These are phyloP conservation scores for Gossypium trilobum DNA, from an alignment of 441 rosid genomes.

Conservation along the genomic window DNA sequence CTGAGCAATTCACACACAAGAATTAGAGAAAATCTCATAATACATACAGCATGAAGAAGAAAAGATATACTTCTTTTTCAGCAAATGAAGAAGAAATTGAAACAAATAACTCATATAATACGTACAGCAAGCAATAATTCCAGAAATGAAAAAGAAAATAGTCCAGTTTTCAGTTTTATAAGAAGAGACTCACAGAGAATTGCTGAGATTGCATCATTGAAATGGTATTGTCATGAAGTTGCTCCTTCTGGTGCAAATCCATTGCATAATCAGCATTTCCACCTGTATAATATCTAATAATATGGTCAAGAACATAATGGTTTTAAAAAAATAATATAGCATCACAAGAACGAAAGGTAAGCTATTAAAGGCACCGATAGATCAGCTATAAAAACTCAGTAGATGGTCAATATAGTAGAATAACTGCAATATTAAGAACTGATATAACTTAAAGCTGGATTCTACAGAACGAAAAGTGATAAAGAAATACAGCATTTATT, in stretches of 20 bases:
- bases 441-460: neutral
- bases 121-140: neutral
- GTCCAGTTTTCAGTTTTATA: slow-evolving; percentile 4
- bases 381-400: neutral
- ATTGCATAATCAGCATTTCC: slow-evolving; percentile 76
- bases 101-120: slow-evolving; percentile 5
- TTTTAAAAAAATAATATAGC: neutral
- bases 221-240: slow-evolving; percentile 76
- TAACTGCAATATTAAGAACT: neutral
- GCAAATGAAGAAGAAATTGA: neutral
- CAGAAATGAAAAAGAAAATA: neutral
- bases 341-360: neutral
- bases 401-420: neutral
- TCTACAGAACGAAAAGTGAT: neutral
- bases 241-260: slow-evolving; percentile 95
- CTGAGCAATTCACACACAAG: slow-evolving; percentile 33
- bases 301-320: slow-evolving; percentile 19
- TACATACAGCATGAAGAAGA: neutral
- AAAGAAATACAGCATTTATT: neutral
- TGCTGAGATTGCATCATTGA: slow-evolving; percentile 94
- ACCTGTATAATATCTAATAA: slow-evolving; percentile 43
- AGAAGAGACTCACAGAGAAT: slow-evolving; percentile 61
- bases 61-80: neutral
- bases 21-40: slow-evolving; percentile 11
- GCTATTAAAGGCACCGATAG: neutral